phyloP scores from a whole-genome alignment of 495 filamentous ascomycete genomes.

The Xylaria intraflava region DNA sequence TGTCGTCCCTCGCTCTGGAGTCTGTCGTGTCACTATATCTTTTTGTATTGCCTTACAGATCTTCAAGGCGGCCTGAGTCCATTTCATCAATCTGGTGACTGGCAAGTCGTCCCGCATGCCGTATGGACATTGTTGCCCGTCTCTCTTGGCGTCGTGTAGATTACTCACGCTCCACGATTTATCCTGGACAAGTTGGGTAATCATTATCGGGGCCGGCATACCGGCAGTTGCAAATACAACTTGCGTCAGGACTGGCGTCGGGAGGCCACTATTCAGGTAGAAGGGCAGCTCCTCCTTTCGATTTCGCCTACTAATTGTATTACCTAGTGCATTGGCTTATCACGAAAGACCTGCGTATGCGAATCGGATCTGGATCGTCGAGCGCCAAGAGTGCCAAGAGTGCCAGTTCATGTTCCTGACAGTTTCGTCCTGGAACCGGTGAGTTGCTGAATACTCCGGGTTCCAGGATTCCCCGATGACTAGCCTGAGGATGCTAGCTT shows the following conservation, averaged over 20 bases:
- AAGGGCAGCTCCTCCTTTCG: constrained; percentile 12
- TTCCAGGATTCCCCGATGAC: no score
- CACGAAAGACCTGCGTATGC: neutral
- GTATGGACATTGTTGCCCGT: constrained; percentile 12
- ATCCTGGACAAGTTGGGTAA: neutral
- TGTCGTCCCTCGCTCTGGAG: constrained; percentile 33
- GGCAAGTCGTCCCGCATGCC: neutral
- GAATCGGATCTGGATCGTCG: neutral
- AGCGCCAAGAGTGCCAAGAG: neutral
- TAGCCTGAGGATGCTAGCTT: no score
- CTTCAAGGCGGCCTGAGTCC: constrained; percentile 30
- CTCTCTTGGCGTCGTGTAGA: constrained; percentile 23
- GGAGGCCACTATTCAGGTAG: constrained; percentile 26
- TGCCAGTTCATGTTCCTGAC: no score
- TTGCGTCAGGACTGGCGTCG: constrained; percentile 24
- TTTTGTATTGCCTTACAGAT: constrained; percentile 15
- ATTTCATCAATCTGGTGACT: constrained; percentile 23
- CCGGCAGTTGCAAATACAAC: constrained; percentile 4
- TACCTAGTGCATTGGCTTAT: constrained; percentile 18
- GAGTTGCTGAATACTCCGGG: no score
- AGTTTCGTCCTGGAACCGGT: no score
- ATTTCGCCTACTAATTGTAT: constrained; percentile 17
- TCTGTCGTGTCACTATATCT: constrained; percentile 33
- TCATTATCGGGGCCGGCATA: neutral
- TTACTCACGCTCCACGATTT: constrained; percentile 8